A percentile compares a stretch with the other conserved stretches of the same genome.
phyloP scores from a whole-genome alignment of 257 asterid species.

The Plantago major region DNA sequence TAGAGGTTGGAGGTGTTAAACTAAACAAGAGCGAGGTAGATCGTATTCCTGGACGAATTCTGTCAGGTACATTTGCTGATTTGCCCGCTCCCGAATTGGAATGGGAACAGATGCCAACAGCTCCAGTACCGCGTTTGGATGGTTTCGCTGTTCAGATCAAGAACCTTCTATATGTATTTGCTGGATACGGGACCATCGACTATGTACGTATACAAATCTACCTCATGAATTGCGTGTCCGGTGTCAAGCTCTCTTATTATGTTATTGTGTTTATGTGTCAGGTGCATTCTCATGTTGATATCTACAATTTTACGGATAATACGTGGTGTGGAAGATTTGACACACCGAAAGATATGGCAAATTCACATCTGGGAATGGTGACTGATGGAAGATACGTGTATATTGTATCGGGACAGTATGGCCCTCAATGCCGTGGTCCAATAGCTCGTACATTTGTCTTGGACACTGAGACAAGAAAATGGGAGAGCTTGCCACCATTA shows the following conservation, averaged over 20 bases:
- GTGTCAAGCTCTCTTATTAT: not conserved
- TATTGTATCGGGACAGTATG: slow-evolving; percentile 61
- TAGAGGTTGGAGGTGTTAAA: slow-evolving; percentile 20
- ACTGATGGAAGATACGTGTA: slow-evolving; percentile 69
- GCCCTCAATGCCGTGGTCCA: slow-evolving; percentile 67
- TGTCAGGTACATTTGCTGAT: slow-evolving; percentile 68
- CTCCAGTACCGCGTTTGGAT: slow-evolving; percentile 83
- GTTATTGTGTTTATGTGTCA: slow-evolving; percentile 19
- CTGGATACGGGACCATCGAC: slow-evolving; percentile 55
- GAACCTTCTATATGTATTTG: slow-evolving; percentile 52
- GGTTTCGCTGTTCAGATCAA: slow-evolving; percentile 62
- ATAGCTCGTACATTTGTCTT: slow-evolving; percentile 47
- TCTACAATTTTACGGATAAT: slow-evolving; percentile 55
- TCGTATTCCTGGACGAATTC: slow-evolving; percentile 28
- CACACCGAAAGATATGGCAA: slow-evolving; percentile 65
- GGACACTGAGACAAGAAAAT: slow-evolving; percentile 47
- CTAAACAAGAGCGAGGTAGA: slow-evolving; percentile 17
- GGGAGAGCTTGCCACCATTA: slow-evolving; percentile 54
- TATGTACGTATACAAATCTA: slow-evolving; percentile 32
- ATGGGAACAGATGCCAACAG: slow-evolving; percentile 80
- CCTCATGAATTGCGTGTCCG: not conserved
- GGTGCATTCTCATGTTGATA: slow-evolving; percentile 79
- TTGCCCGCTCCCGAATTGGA: slow-evolving; percentile 61
- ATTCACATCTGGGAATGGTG: slow-evolving; percentile 75
- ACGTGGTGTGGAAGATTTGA: slow-evolving; percentile 52